Evolutionary conservation across 2,329 filamentous ascomycete genomes (phyloP).

Genomic region (Helotiales sp.): DNA sequence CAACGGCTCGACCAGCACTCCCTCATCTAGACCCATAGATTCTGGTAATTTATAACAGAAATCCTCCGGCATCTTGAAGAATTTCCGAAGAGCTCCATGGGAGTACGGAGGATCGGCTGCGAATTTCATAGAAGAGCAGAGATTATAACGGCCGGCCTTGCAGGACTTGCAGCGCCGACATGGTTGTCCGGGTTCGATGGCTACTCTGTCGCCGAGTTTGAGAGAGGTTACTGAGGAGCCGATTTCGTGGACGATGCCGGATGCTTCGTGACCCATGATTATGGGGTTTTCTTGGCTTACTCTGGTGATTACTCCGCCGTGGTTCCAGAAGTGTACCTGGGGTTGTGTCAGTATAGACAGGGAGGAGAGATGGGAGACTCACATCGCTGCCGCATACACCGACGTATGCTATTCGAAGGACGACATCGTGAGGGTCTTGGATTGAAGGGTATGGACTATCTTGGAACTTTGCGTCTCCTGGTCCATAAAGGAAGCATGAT

Average conservation of each 20-base stretch:
- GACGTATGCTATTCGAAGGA: constrained; percentile 46
- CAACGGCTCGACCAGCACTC: constrained; percentile 52
- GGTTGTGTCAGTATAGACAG: not conserved
- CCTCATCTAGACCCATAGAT: constrained; percentile 49
- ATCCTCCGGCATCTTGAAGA: constrained; percentile 47
- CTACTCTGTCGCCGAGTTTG: constrained; percentile 42
- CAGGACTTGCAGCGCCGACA: constrained; percentile 46
- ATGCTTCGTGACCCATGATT: constrained; percentile 48
- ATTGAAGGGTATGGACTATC: constrained; percentile 43
- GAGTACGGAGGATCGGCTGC: constrained; percentile 48
- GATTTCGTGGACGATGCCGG: constrained; percentile 33
- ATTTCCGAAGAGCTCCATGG: constrained; percentile 50
- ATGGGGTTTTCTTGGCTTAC: constrained; percentile 46
- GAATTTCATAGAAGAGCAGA: constrained; percentile 46
- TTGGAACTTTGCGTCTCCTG: constrained; percentile 47
- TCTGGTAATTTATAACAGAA: constrained; percentile 48
- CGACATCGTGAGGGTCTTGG: constrained; percentile 42
- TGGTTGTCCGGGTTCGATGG: constrained; percentile 49
- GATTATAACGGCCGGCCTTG: constrained; percentile 41
- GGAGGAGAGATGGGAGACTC: constrained; percentile 31
- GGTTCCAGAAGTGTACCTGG: constrained; percentile 39
- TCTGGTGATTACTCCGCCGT: constrained; percentile 46
- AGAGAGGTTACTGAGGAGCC: constrained; percentile 20
- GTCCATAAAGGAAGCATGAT: constrained; percentile 47
- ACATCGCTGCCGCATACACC: constrained; percentile 50